Percentiles rank a stretch among this genome's conserved stretches.
Evolutionary conservation across 371 early-diverging fungal species (phyloP).

Genomic region (Mortierella sp.): DNA sequence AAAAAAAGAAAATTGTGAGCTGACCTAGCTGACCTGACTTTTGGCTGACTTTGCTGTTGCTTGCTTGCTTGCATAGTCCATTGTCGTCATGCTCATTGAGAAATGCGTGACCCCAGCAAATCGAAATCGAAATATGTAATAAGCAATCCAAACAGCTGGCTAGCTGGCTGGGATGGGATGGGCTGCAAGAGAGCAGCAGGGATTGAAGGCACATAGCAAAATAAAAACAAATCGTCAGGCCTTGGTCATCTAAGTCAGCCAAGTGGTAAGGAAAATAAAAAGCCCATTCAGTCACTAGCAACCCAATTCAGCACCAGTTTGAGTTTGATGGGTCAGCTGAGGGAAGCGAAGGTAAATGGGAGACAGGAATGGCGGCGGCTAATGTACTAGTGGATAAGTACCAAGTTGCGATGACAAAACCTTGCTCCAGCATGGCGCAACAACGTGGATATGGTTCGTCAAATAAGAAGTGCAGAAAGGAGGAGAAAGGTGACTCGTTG

Average conservation of each 20-base stretch:
- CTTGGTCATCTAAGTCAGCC: no score
- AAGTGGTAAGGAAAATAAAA: no score
- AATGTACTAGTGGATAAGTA: background rate
- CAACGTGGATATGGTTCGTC: constrained; percentile 1
- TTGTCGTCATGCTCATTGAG: constrained; percentile 8
- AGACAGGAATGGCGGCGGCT: background rate
- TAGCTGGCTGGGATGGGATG: no score
- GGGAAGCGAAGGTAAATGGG: background rate
- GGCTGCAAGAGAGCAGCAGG: no score
- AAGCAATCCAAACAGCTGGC: background rate
- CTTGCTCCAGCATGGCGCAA: constrained; percentile 12
- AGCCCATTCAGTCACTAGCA: no score
- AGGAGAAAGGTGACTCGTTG: background rate
- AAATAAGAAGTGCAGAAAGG: background rate
- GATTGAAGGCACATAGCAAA: no score
- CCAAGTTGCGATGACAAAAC: constrained; percentile 8
- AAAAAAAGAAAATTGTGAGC: constrained; percentile 2
- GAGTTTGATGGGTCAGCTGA: background rate
- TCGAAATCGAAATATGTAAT: constrained; percentile 12
- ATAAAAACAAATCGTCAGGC: no score
- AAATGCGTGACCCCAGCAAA: constrained; percentile 12
- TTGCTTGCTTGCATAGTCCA: background rate
- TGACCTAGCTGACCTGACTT: background rate
- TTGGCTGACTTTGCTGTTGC: background rate
- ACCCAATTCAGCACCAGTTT: background rate